Percentiles rank a stretch among this genome's conserved stretches.
These are phyloP conservation scores for Mucor irregularis DNA, from an alignment of 371 early-diverging fungal genomes.

Conservation along the genomic window DNA sequence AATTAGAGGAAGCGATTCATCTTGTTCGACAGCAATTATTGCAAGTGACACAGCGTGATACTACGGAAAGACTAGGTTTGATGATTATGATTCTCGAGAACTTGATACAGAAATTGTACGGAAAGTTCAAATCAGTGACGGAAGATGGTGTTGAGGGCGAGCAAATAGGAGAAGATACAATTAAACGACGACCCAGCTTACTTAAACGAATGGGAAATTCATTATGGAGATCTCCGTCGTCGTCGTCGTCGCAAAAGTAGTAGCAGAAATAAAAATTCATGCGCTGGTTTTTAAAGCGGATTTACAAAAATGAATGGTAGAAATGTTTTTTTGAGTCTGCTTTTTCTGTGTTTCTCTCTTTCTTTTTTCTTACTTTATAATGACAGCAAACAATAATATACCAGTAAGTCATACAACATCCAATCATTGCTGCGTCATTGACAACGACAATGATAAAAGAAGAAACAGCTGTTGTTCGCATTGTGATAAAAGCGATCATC, in stretches of 20 bases:
- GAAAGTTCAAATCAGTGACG: background rate
- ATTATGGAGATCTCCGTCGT: too few species aligned
- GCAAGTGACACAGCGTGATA: constrained; percentile 5
- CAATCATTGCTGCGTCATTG: background rate
- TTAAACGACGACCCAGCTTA: constrained; percentile 13
- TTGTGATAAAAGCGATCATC: background rate
- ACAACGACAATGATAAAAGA: background rate
- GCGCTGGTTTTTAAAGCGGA: background rate
- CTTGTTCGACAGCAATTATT: constrained; percentile 16
- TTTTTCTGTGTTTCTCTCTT: background rate
- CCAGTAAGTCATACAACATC: background rate
- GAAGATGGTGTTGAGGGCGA: background rate
- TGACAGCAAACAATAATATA: background rate
- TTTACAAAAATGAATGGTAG: background rate
- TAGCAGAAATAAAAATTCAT: background rate
- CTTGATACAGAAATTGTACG: constrained; percentile 9
- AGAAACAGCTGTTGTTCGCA: constrained; percentile 12
- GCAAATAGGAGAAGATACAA: background rate
- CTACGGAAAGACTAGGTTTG: constrained; percentile 13
- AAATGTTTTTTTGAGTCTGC: too few species aligned
- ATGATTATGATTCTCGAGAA: constrained; percentile 27
- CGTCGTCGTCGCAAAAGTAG: too few species aligned
- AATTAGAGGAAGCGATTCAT: constrained; percentile 1
- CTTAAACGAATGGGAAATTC: constrained; percentile 10
- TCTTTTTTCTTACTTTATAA: background rate